Base-by-base conservation (phyloP, 139 green algal genomes). In the Picochlorum sp. region DNA sequence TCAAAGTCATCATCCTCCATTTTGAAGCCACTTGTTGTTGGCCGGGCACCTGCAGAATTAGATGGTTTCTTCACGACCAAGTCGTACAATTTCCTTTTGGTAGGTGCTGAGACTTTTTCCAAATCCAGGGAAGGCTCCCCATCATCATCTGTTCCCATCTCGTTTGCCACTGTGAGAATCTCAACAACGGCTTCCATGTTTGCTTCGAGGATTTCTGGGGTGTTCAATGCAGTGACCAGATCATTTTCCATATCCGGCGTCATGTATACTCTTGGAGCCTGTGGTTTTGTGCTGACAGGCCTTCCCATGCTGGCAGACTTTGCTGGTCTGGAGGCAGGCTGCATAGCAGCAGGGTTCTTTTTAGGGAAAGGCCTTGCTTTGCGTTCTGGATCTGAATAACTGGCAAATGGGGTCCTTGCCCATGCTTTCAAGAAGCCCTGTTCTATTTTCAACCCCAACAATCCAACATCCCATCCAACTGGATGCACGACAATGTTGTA, bases 161-260 rank as follows among this genome's bases (percentile, higher is more conserved):
- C 65, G 47, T 72, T 69, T 64, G 65, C 65, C 6, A 30, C 18
- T 44, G 62, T 69, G 34, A 77, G 57, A 44, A 77, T 77, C 5
- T 63, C 49, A 26, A 77, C 71, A 63, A 77, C 65, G 8, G 62
- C 71, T 14, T 73, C 57, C 71, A 77, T 73, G 45, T 77, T 77
- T 37, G 49, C 37, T 14, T 63, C 59, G 57, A 77, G 34, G 49
- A 77, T 65, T 10, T 16, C 23, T 38, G 69, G 63, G 44, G 71
- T 57, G 15, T 58, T 34, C 26, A 68, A 52, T 49, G 71, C 65
- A 45, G 60, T 52, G 4, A 63, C 64, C 57, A 77, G 58, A 50
- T 45, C 31, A 31, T 67, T 51, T 49, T 68, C 45, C 67, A 69
- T 70, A 20, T 72, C 56, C n/a, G 62, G 34, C 34, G 37, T 66